A percentile compares a stretch with the other conserved stretches of the same genome.
These are phyloP conservation scores for Cynara cardunculus DNA, from an alignment of 129 eudicot genomes.

Conservation along the genomic window DNA sequence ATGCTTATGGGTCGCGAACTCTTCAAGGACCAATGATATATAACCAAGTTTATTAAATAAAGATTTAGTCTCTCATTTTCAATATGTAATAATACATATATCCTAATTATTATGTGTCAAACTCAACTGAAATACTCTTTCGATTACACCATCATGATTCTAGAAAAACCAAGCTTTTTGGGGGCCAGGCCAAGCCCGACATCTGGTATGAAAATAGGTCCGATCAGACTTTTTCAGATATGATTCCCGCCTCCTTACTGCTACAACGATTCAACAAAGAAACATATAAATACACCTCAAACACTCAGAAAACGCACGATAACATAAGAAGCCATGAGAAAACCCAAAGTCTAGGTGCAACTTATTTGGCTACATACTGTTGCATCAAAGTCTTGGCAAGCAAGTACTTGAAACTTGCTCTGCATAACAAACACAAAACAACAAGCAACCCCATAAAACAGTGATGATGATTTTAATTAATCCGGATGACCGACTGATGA, in stretches of 20 bases:
- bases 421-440: constrained; percentile 10
- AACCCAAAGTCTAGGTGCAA: constrained; percentile 18
- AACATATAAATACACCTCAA: neutral
- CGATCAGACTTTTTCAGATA: too few species aligned
- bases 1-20: constrained; percentile 64
- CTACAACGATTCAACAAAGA: neutral
- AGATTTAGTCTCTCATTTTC: too few species aligned
- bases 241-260: neutral
- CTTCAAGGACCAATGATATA: constrained; percentile 46
- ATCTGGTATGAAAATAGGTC: too few species aligned
- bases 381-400: constrained; percentile 16
- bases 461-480: constrained; percentile 9
- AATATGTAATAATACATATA: too few species aligned
- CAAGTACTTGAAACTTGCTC: constrained; percentile 19
- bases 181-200: too few species aligned
- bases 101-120: too few species aligned
- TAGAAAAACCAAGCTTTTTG: too few species aligned
- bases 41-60: too few species aligned
- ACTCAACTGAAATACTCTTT: too few species aligned
- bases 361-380: constrained; percentile 23
- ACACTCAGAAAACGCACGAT: neutral
- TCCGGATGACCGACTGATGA: constrained; percentile 53
- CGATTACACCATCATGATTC: too few species aligned
- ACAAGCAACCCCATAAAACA: constrained; percentile 7
- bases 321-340: neutral